A percentile compares a stretch with the other conserved stretches of the same genome.
phyloP scores from a whole-genome alignment of 805 yeast species.

The Candida gorgasii region DNA sequence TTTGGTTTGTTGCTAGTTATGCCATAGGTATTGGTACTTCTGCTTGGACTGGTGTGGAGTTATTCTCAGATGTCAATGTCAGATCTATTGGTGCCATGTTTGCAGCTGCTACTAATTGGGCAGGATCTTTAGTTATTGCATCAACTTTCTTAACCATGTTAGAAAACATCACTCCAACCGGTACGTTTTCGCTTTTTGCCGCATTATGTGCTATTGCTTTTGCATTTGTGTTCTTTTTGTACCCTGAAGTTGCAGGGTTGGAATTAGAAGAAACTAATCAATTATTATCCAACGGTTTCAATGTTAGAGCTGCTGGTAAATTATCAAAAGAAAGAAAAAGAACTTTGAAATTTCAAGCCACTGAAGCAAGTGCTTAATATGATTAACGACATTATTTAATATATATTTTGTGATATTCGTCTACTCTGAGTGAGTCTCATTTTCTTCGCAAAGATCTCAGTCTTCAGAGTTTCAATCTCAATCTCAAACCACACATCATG shows the following conservation, averaged over 20 bases:
- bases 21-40: slow-evolving; percentile 96
- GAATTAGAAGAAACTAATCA: slow-evolving; percentile 90
- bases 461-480: too few species aligned
- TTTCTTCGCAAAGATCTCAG: not conserved
- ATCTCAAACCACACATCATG: not conserved
- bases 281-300: slow-evolving; percentile 81
- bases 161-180: slow-evolving; percentile 89
- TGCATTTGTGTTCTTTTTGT: slow-evolving; percentile 75
- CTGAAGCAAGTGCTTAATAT: not conserved
- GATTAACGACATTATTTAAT: not conserved
- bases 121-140: slow-evolving; percentile 88
- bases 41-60: slow-evolving; percentile 97
- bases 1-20: slow-evolving; percentile 82
- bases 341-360: slow-evolving; percentile 19
- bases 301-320: slow-evolving; percentile 56
- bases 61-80: slow-evolving; percentile 85
- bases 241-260: slow-evolving; percentile 90
- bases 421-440: too few species aligned
- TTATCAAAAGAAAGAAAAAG: slow-evolving; percentile 39
- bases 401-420: not conserved
- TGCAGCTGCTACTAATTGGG: slow-evolving; percentile 94
- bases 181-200: slow-evolving; percentile 90
- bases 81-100: slow-evolving; percentile 90
- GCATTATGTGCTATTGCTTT: slow-evolving; percentile 73
- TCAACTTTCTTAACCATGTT: slow-evolving; percentile 94